Evolutionary conservation across 108 stramenopile genomes (phyloP).

Genomic region (Mayamaea pseudoterrestris): DNA sequence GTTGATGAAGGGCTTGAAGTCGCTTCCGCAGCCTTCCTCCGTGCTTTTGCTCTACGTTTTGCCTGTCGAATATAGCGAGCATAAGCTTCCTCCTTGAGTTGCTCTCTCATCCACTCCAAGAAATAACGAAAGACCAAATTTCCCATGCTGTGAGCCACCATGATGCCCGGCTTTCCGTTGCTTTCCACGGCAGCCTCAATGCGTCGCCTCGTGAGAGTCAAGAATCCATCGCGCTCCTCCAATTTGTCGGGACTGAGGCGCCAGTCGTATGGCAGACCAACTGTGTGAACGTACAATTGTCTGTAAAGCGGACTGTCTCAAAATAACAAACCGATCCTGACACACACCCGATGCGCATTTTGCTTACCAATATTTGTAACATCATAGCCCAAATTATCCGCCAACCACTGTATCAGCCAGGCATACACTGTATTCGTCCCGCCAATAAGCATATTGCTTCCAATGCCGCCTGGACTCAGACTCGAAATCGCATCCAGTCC

Average conservation of each 20-base stretch:
- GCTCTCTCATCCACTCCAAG: constrained; percentile 59
- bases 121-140: constrained; percentile 78
- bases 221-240: constrained; percentile 65
- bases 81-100: constrained; percentile 67
- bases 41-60: constrained; percentile 1
- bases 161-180: constrained; percentile 62
- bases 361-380: constrained; percentile 59
- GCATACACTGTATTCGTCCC: constrained; percentile 81
- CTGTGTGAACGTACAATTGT: no score
- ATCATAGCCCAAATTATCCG: constrained; percentile 78
- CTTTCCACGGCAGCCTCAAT: constrained; percentile 67
- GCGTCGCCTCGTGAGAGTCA: constrained; percentile 30
- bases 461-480: constrained; percentile 59
- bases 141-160: constrained; percentile 83
- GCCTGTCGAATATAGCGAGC: constrained; percentile 6
- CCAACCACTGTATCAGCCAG: constrained; percentile 79
- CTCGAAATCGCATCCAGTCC: constrained; percentile 72
- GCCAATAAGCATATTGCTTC: constrained; percentile 50
- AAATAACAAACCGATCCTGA: no score
- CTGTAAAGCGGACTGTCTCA: no score
- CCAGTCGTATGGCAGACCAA: constrained; percentile 86
- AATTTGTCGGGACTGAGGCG: constrained; percentile 58
- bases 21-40: neutral
- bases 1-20: neutral
- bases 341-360: no score